Evolutionary conservation across 202 grass and related monocot genomes (phyloP).

Genomic region (Setaria viridis): DNA sequence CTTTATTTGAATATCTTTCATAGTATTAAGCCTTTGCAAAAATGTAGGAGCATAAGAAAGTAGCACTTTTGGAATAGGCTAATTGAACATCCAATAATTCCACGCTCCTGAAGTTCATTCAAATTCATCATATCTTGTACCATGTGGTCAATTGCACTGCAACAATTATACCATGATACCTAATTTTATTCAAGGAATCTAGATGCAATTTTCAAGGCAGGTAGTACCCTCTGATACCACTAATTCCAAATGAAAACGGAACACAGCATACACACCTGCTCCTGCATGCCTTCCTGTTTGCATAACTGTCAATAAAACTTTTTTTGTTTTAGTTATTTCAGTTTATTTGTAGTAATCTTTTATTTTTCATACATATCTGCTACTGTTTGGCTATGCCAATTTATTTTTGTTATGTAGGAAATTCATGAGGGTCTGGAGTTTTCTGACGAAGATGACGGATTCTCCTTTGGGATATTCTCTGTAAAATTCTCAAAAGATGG

Average conservation of each 20-base stretch:
- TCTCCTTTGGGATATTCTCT: conserved; percentile 81
- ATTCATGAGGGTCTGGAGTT: conserved; percentile 82
- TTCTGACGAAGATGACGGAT: conserved; percentile 52
- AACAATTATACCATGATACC: not conserved
- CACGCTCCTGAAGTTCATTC: not conserved
- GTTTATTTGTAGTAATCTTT: not conserved
- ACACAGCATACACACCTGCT: not conserved
- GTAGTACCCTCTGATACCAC: not conserved
- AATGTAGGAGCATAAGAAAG: not conserved
- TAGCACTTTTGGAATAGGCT: not conserved
- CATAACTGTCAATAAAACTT: not conserved
- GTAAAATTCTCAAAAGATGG: conserved; percentile 94
- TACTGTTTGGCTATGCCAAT: not conserved
- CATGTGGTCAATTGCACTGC: not conserved
- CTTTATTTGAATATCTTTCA: not conserved
- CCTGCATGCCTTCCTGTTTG: not conserved
- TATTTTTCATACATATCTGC: not conserved
- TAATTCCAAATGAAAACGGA: not conserved
- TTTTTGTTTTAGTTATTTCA: not conserved
- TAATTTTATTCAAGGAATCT: not conserved
- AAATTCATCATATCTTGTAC: not conserved
- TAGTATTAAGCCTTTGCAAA: not conserved
- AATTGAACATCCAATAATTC: not conserved
- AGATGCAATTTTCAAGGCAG: not conserved
- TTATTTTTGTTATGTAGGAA: conserved; percentile 57